Conservation (phyloP, 345 rosid genomes). For the Xanthoceras sorbifolium region DNA sequence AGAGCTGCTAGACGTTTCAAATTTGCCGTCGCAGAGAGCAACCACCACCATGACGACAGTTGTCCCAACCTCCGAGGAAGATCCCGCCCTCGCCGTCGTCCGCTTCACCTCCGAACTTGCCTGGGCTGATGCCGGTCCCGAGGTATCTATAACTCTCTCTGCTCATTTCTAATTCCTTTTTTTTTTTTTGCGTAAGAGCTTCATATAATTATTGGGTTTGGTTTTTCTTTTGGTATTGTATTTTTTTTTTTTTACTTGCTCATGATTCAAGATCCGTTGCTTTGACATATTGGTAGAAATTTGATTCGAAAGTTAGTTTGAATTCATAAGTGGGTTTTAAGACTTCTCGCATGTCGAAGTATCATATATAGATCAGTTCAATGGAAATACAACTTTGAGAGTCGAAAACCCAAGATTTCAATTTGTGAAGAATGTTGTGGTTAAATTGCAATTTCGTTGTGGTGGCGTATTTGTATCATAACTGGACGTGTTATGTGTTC, state of each 20-base stretch:
- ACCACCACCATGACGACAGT: slow-evolving; percentile 65
- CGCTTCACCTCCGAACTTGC: slow-evolving; percentile 90
- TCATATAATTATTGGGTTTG: not conserved
- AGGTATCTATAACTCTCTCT: slow-evolving; percentile 43
- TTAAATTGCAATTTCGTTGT: not conserved
- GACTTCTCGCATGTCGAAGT: too few species aligned
- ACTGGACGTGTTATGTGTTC: too few species aligned
- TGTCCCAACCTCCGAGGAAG: slow-evolving; percentile 95
- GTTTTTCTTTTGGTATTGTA: not conserved
- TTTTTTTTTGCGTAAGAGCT: not conserved
- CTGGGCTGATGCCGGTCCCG: slow-evolving; percentile 99
- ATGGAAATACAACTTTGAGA: too few species aligned
- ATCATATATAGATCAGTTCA: too few species aligned
- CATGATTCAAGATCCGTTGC: not conserved
- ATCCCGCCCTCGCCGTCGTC: slow-evolving; percentile 83
- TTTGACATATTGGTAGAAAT: not conserved
- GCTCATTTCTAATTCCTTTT: not conserved
- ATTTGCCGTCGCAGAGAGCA: slow-evolving; percentile 28
- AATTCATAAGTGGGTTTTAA: not conserved
- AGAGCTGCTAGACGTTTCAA: slow-evolving; percentile 10
- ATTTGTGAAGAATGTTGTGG: too few species aligned
- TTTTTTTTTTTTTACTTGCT: not conserved
- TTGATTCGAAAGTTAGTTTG: not conserved
- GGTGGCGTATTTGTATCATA: not conserved
- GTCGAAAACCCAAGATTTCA: too few species aligned